phyloP scores from a whole-genome alignment of 352 stramenopile genomes.

The Labyrinthula sp. region DNA sequence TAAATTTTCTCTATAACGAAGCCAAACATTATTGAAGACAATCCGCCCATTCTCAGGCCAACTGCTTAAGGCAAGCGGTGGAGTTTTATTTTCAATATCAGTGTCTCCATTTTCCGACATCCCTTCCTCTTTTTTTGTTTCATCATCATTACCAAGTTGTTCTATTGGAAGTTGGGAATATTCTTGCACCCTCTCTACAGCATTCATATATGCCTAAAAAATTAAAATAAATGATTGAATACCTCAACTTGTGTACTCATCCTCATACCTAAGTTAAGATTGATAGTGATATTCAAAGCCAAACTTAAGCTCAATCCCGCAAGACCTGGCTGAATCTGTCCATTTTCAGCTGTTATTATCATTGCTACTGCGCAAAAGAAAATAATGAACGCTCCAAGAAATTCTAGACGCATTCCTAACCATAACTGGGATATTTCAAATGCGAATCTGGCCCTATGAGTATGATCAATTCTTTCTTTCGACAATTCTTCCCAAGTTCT shows the following conservation, averaged over 20 bases:
- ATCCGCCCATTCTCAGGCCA: conserved; percentile 26
- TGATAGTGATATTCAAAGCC: conserved; percentile 57
- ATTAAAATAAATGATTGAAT: no score
- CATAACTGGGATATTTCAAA: conserved; percentile 18
- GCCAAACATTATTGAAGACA: conserved; percentile 14
- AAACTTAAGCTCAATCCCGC: conserved; percentile 67
- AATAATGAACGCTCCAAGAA: conserved; percentile 26
- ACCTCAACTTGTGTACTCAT: conserved; percentile 53
- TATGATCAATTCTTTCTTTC: conserved; percentile 6
- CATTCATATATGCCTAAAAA: conserved; percentile 49
- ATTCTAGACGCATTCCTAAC: conserved; percentile 31
- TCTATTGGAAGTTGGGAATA: conserved; percentile 43
- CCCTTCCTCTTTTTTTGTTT: not conserved
- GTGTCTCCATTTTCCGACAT: conserved; percentile 9
- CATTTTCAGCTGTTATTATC: conserved; percentile 7
- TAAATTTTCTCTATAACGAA: conserved; percentile 21
- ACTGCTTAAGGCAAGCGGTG: not conserved
- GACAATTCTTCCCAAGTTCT: conserved; percentile 3
- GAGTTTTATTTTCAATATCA: no score
- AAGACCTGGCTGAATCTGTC: conserved; percentile 52
- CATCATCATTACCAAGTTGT: conserved; percentile 24
- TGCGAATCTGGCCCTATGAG: conserved; percentile 11
- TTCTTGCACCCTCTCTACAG: conserved; percentile 44
- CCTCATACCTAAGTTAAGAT: conserved; percentile 44
- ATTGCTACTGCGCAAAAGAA: conserved; percentile 25